phyloP scores from a whole-genome alignment of 495 filamentous ascomycete genomes.

The Trypethelium eluteriae region DNA sequence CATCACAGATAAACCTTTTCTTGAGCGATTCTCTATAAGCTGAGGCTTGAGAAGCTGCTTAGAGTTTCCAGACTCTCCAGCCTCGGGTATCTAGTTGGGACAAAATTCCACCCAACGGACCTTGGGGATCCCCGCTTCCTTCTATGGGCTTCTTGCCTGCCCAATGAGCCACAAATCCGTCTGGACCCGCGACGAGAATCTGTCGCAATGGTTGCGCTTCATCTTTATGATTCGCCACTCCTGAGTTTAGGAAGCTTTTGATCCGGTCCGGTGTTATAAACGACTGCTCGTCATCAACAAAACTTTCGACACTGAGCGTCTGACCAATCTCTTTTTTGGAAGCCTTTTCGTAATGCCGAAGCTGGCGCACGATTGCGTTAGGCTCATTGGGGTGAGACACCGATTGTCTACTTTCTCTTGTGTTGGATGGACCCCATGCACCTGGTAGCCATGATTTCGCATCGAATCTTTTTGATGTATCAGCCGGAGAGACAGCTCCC shows the following conservation, averaged over 20 bases:
- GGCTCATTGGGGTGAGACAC: conserved; percentile 9
- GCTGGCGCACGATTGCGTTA: conserved; percentile 49
- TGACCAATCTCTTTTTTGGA: conserved; percentile 40
- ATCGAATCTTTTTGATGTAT: neutral
- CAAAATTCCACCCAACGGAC: conserved; percentile 48
- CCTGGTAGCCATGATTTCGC: neutral
- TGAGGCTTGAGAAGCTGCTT: conserved; percentile 19
- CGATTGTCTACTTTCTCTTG: neutral
- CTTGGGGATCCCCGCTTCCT: conserved; percentile 64
- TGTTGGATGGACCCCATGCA: conserved; percentile 27
- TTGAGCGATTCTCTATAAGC: neutral
- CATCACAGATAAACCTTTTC: too few species aligned
- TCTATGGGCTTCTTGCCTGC: conserved; percentile 71
- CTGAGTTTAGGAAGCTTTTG: conserved; percentile 19
- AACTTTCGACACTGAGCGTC: conserved; percentile 57
- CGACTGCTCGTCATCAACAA: conserved; percentile 65
- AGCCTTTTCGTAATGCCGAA: conserved; percentile 51
- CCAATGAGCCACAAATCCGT: conserved; percentile 75
- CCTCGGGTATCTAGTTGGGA: conserved; percentile 45
- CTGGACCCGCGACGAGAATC: conserved; percentile 76
- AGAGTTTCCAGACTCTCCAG: conserved; percentile 60
- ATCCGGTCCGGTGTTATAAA: conserved; percentile 53
- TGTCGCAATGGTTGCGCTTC: conserved; percentile 23
- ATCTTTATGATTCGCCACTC: conserved; percentile 26
- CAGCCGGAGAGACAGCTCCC: conserved; percentile 39